phyloP scores from a whole-genome alignment of 495 filamentous ascomycete genomes.

The Ramalina peruviana region DNA sequence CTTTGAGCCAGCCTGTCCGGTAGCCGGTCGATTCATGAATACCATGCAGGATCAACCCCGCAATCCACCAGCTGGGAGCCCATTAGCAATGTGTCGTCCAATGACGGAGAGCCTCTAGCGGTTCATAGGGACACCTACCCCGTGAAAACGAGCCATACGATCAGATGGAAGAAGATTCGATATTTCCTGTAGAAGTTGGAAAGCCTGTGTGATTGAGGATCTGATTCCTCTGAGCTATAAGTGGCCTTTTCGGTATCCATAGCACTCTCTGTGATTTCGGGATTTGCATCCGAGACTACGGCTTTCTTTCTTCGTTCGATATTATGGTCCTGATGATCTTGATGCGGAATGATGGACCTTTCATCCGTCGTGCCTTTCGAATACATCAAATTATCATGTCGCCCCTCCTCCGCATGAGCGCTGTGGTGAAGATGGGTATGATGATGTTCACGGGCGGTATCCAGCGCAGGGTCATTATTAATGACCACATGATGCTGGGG shows the following conservation, averaged over 20 bases:
- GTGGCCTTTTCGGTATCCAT: constrained; percentile 28
- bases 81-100: neutral
- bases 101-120: neutral
- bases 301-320: constrained; percentile 19
- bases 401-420: constrained; percentile 27
- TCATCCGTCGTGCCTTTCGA: constrained; percentile 29
- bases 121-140: constrained; percentile 30
- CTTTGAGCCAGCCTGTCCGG: constrained; percentile 57
- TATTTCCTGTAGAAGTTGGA: constrained; percentile 26
- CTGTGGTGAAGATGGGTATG: constrained; percentile 39
- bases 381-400: constrained; percentile 34
- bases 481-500: constrained; percentile 15
- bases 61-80: constrained; percentile 69
- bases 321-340: constrained; percentile 27
- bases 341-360: constrained; percentile 30
- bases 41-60: constrained; percentile 52
- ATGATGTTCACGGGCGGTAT: constrained; percentile 32
- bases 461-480: constrained; percentile 29
- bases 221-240: constrained; percentile 19
- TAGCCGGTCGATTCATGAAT: constrained; percentile 40
- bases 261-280: constrained; percentile 13
- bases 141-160: constrained; percentile 44
- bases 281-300: constrained; percentile 15
- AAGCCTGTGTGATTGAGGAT: constrained; percentile 18
- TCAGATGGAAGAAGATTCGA: constrained; percentile 31